Percentiles rank a stretch among this genome's conserved stretches.
phyloP scores from a whole-genome alignment of 75 land plant species.

The Ceratopteris richardii region DNA sequence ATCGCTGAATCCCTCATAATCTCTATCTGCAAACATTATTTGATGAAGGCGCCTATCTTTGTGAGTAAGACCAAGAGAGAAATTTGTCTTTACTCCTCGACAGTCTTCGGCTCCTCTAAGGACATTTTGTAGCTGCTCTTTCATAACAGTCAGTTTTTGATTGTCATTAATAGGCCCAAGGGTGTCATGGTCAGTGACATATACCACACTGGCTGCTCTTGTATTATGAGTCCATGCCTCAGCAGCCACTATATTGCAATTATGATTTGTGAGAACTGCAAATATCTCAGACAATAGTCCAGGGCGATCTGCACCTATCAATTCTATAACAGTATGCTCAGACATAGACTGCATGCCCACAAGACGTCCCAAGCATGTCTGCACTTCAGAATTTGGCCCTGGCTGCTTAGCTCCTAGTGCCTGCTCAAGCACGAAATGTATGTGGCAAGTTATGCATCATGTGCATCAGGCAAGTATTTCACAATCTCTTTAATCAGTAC shows the following conservation, averaged over 20 bases:
- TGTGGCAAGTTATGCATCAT: too few species aligned
- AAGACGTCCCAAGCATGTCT: conserved; percentile 13
- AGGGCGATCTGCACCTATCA: conserved; percentile 76
- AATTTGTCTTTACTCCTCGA: conserved; percentile 43
- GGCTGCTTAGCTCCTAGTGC: conserved; percentile 40
- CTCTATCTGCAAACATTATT: conserved; percentile 87
- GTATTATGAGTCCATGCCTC: conserved; percentile 95
- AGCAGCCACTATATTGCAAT: conserved; percentile 67
- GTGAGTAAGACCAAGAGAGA: conserved; percentile 61
- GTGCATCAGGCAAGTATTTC: too few species aligned
- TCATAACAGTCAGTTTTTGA: conserved; percentile 42
- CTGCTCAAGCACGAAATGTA: too few species aligned
- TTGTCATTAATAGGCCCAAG: conserved; percentile 55
- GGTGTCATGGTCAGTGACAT: conserved; percentile 61
- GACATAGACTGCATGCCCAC: conserved; percentile 55
- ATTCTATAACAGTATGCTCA: conserved; percentile 70
- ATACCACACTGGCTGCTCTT: conserved; percentile 81
- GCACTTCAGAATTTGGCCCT: conserved; percentile 16
- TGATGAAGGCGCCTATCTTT: conserved; percentile 87
- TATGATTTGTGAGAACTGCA: conserved; percentile 64
- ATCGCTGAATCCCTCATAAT: conserved; percentile 41
- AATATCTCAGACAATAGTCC: conserved; percentile 86
- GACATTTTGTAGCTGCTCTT: conserved; percentile 55
- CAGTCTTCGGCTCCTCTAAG: conserved; percentile 49
- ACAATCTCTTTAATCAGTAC: too few species aligned